Base-by-base conservation (phyloP, 345 rosid species). In the Camelina hispida region DNA sequence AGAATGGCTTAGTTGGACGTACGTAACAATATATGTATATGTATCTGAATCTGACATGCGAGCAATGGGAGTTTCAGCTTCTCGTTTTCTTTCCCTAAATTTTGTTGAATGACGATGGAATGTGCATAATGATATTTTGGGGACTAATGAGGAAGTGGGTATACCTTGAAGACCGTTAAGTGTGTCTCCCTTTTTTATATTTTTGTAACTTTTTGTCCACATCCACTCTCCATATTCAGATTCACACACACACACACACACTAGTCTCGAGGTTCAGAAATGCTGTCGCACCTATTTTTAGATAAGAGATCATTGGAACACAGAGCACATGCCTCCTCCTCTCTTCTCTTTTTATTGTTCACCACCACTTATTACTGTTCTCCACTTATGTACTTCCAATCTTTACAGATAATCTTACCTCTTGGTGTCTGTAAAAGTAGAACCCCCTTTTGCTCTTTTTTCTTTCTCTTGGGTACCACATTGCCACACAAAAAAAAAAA, bases 241-340 rank as follows among this genome's bases (percentile, higher is more conserved):
- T 53, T 22, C 34, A 59, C n/a, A 11, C 50, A 56, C 32, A 58
- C 50, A 56, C 42, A 59, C 28, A 7, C 40, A 56, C 63, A 32
- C 57, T 70, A 37, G 53, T 77, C 70, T 70, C 80, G 64, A 70
- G 71, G 66, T 63, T 46, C 23, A 63, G 25, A 62, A 54, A 34
- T 35, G 56, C 35, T 62, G 70, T 23, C 30, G 20, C 57, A 46
- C 23, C 75, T 65, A 54, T 22, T 55, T 23, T 30, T 48, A 51
- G 38, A n/a, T 43, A 5, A 3, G 44, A 53, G 51, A 68, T 38
- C 2, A 62, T 4, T 60, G 70, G 75, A 69, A 55, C 43, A 42
- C 50, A 69, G 43, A 54, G 79, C 80, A 76, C 75, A 69, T 62
- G 79, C 64, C 42, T 52, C 30, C 32, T 12, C 72, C 9, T 34